Percentiles rank a stretch among this genome's conserved stretches.
Conservation (phyloP, 2,329 filamentous ascomycete species). For the Diaporthe ampelina region DNA sequence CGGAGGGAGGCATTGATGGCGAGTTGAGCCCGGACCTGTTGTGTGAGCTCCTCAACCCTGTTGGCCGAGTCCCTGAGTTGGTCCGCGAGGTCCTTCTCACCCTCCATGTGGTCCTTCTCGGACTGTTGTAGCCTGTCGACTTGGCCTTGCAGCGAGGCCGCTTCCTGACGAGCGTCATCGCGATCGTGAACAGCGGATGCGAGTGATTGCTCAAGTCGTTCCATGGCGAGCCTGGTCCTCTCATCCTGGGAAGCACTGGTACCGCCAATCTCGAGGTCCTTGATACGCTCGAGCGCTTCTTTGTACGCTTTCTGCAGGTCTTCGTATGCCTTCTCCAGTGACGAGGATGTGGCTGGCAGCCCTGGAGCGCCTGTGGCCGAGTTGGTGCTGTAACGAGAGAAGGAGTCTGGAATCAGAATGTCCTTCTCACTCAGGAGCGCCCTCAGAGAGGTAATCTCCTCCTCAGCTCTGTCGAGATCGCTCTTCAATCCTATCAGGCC, state of each 20-base stretch:
- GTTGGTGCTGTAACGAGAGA: constrained; percentile 57
- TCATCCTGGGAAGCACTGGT: constrained; percentile 59
- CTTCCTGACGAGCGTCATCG: constrained; percentile 78
- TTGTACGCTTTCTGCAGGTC: constrained; percentile 81
- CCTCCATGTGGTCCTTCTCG: constrained; percentile 69
- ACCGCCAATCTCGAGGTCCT: constrained; percentile 69
- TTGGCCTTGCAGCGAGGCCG: constrained; percentile 71
- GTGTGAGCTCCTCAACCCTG: constrained; percentile 83
- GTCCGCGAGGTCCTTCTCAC: constrained; percentile 75
- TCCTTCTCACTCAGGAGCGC: constrained; percentile 86
- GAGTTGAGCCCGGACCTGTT: constrained; percentile 84
- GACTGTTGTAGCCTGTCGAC: constrained; percentile 69
- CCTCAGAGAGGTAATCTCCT: constrained; percentile 89
- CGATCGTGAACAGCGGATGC: constrained; percentile 78
- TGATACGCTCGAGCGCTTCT: constrained; percentile 76
- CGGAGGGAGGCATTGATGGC: constrained; percentile 82
- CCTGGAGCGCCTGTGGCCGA: constrained; percentile 56
- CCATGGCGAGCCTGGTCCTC: constrained; percentile 73
- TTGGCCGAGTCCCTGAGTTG: constrained; percentile 81
- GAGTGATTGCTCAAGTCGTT: constrained; percentile 77
- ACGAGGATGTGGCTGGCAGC: constrained; percentile 74
- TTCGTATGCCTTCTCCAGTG: constrained; percentile 80
- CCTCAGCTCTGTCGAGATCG: constrained; percentile 95
- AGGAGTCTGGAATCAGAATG: constrained; percentile 77
- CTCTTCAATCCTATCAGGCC: constrained; percentile 90